Evolutionary conservation across 1,284 basidiomycete genomes (phyloP).

Genomic region (Golubevia pallescens): DNA sequence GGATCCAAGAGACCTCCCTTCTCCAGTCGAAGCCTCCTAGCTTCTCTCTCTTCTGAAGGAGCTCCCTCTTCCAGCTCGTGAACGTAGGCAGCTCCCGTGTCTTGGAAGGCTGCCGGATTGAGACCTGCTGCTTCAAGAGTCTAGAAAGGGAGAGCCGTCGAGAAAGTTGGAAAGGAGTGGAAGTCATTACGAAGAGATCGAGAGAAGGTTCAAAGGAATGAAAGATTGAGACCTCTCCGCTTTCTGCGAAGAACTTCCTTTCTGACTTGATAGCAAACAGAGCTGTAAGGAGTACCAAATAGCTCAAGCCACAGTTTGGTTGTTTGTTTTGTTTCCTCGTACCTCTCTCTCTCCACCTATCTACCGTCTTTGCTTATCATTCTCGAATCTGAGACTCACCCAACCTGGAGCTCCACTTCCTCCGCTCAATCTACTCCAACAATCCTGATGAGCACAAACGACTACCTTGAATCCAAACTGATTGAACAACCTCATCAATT

Average conservation of each 20-base stretch:
- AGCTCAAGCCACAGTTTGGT: too few relatives aligned
- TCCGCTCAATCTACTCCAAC: slow-evolving; percentile 92
- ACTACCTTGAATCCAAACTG: slow-evolving; percentile 82
- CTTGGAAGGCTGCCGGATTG: slow-evolving; percentile 26
- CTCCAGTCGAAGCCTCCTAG: too few relatives aligned
- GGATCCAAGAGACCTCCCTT: slow-evolving; percentile 1
- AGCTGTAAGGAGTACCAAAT: too few relatives aligned
- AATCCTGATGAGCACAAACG: slow-evolving; percentile 71
- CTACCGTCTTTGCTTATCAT: too few relatives aligned
- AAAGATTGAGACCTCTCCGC: too few relatives aligned
- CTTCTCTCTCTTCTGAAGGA: too few relatives aligned
- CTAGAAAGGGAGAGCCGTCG: not conserved
- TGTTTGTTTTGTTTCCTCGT: too few relatives aligned
- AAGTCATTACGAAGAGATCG: too few relatives aligned
- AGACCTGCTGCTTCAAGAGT: slow-evolving; percentile 52
- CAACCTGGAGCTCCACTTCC: slow-evolving; percentile 73
- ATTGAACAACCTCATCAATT: slow-evolving; percentile 77
- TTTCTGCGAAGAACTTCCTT: too few relatives aligned
- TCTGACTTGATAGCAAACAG: too few relatives aligned
- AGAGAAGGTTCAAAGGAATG: too few relatives aligned
- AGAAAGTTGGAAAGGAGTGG: slow-evolving; percentile 1
- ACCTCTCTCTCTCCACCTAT: slow-evolving; percentile 69
- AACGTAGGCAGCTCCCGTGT: slow-evolving; percentile 52
- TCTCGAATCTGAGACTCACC: slow-evolving; percentile 66
- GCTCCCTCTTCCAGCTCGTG: slow-evolving; percentile 29